phyloP scores from a whole-genome alignment of 2,329 filamentous ascomycete species.

The Pseudocercospora crystallina region DNA sequence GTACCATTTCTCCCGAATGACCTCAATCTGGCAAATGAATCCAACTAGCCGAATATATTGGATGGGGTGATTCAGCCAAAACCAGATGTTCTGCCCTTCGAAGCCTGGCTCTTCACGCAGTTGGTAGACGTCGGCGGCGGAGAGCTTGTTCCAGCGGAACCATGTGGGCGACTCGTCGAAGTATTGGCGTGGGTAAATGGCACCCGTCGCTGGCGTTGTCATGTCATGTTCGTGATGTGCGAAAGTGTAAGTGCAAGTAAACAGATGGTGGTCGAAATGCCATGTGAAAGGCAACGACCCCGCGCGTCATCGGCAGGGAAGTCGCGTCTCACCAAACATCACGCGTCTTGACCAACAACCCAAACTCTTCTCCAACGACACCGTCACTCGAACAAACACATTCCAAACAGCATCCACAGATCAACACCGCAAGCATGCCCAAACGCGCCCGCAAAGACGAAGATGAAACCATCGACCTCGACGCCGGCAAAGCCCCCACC shows the following conservation, averaged over 20 bases:
- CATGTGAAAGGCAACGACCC: not conserved
- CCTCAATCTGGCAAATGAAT: conserved; percentile 44
- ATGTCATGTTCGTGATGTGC: conserved; percentile 34
- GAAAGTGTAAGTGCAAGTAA: conserved; percentile 8
- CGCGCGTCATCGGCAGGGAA: conserved; percentile 6
- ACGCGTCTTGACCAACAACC: not conserved
- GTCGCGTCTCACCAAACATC: conserved; percentile 7
- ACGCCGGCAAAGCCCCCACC: conserved; percentile 63
- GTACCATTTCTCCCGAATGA: conserved; percentile 40
- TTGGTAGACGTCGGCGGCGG: conserved; percentile 55
- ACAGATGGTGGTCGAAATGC: conserved; percentile 1
- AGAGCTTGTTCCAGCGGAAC: conserved; percentile 63
- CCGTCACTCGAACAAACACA: not conserved
- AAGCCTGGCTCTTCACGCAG: conserved; percentile 51
- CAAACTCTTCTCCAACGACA: not conserved
- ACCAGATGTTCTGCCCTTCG: conserved; percentile 56
- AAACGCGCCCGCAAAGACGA: conserved; percentile 16
- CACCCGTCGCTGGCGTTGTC: conserved; percentile 27
- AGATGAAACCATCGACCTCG: conserved; percentile 47
- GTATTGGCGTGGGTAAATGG: conserved; percentile 59
- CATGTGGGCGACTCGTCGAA: conserved; percentile 61
- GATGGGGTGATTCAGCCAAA: conserved; percentile 55
- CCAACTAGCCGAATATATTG: conserved; percentile 49
- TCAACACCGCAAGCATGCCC: conserved; percentile 14
- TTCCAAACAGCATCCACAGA: not conserved